A percentile compares a stretch with the other conserved stretches of the same genome.
phyloP scores from a whole-genome alignment of 169 alveolate species.

The Perkinsus olseni region DNA sequence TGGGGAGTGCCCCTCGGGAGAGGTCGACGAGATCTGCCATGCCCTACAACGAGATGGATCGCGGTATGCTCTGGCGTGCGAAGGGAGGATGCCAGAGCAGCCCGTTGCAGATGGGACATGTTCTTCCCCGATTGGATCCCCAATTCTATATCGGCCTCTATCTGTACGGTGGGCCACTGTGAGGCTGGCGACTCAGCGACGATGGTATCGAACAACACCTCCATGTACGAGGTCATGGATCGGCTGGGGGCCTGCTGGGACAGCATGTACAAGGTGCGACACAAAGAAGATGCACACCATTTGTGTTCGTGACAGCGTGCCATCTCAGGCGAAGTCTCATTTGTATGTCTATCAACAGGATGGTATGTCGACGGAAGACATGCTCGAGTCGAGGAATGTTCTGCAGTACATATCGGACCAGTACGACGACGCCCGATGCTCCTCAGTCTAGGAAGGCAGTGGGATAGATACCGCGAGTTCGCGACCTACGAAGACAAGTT shows the following conservation, averaged over 20 bases:
- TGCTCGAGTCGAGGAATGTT: background rate
- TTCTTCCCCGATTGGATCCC: slow-evolving; percentile 20
- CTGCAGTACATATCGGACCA: slow-evolving; percentile 5
- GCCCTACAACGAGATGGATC: background rate
- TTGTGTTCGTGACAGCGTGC: background rate
- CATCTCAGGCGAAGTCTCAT: background rate
- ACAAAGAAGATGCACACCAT: background rate
- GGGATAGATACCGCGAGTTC: background rate
- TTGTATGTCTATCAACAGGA: slow-evolving; percentile 9
- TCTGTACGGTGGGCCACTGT: slow-evolving; percentile 8
- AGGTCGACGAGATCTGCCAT: slow-evolving; percentile 1
- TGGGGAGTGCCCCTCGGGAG: slow-evolving; percentile 7
- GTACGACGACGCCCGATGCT: background rate
- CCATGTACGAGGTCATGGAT: slow-evolving; percentile 2
- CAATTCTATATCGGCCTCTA: background rate
- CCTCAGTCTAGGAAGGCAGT: background rate
- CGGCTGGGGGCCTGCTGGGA: slow-evolving; percentile 7
- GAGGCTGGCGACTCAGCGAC: slow-evolving; percentile 5
- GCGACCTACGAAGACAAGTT: slow-evolving; percentile 6
- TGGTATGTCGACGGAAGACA: slow-evolving; percentile 5
- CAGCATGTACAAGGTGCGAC: background rate
- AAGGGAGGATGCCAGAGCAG: background rate
- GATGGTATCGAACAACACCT: background rate
- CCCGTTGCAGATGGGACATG: background rate
- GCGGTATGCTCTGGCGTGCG: background rate